These are phyloP conservation scores for Staphylotrichum longicolle DNA, from an alignment of 495 filamentous ascomycete species.

Conservation along the genomic window DNA sequence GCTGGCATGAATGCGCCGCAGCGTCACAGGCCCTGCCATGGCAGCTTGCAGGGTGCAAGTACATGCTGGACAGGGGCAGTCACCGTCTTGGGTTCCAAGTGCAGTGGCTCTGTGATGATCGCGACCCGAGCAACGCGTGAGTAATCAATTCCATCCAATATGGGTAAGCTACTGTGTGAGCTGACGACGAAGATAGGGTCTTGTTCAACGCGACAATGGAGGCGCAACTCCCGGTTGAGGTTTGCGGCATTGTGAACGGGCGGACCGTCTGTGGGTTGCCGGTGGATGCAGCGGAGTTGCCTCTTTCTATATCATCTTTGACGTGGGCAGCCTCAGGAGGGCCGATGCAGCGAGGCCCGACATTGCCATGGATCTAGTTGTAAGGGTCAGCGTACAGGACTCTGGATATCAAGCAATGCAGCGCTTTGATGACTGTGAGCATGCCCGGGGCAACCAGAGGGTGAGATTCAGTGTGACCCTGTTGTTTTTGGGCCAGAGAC, in stretches of 20 bases:
- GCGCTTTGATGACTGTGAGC: no score
- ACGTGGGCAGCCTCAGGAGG: background rate
- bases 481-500: no score
- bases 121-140: background rate
- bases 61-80: background rate
- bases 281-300: background rate
- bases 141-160: background rate
- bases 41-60: background rate
- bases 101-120: constrained; percentile 1
- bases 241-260: background rate
- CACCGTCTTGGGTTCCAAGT: constrained; percentile 3
- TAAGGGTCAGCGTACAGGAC: background rate
- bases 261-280: background rate
- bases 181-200: background rate
- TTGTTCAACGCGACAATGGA: background rate
- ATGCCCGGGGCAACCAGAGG: no score
- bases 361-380: background rate
- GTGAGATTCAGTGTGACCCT: no score
- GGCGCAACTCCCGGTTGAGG: background rate
- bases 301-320: background rate
- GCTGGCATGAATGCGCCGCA: background rate
- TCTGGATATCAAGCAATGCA: no score
- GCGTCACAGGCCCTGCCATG: background rate
- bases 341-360: background rate
- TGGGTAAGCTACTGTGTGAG: no score